These are phyloP conservation scores for Cryphonectria radicalis DNA, from an alignment of 2,329 filamentous ascomycete genomes.

Conservation along the genomic window DNA sequence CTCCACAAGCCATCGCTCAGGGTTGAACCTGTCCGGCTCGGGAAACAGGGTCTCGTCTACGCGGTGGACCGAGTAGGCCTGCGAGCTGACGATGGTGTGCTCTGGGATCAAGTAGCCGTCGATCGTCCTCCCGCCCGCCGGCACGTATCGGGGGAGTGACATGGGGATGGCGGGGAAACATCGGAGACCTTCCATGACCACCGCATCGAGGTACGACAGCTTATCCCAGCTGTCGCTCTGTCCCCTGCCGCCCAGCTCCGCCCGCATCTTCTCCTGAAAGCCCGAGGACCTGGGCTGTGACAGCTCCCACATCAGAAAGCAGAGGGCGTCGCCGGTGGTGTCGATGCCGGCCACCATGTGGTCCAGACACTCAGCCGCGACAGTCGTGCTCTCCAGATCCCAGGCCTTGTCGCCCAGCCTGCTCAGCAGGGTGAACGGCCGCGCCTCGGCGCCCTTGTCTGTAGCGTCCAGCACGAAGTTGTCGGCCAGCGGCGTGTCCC, in stretches of 20 bases:
- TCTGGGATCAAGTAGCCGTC: slow-evolving; percentile 59
- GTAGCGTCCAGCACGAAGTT: slow-evolving; percentile 60
- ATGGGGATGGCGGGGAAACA: slow-evolving; percentile 69
- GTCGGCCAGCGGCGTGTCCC: slow-evolving; percentile 63
- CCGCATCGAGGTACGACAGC: slow-evolving; percentile 64
- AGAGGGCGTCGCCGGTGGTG: slow-evolving; percentile 71
- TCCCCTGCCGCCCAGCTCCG: slow-evolving; percentile 49
- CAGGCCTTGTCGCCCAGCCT: slow-evolving; percentile 58
- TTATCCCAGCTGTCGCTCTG: slow-evolving; percentile 47
- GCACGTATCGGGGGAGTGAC: slow-evolving; percentile 66
- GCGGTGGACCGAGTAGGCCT: slow-evolving; percentile 64
- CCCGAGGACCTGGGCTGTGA: slow-evolving; percentile 60
- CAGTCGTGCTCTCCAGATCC: slow-evolving; percentile 55
- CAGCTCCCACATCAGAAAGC: slow-evolving; percentile 73
- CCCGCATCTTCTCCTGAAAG: slow-evolving; percentile 56
- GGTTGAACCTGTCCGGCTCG: slow-evolving; percentile 75
- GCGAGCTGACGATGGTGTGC: slow-evolving; percentile 62
- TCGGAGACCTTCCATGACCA: slow-evolving; percentile 65
- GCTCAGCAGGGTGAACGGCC: slow-evolving; percentile 61
- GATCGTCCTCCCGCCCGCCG: slow-evolving; percentile 56
- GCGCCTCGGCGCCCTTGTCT: slow-evolving; percentile 47
- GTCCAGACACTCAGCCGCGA: slow-evolving; percentile 71
- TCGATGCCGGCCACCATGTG: slow-evolving; percentile 75
- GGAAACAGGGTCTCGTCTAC: slow-evolving; percentile 72
- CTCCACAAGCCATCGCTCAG: slow-evolving; percentile 80